Evolutionary conservation across 179 eudicot genomes (phyloP).

Genomic region (Vitellaria paradoxa): DNA sequence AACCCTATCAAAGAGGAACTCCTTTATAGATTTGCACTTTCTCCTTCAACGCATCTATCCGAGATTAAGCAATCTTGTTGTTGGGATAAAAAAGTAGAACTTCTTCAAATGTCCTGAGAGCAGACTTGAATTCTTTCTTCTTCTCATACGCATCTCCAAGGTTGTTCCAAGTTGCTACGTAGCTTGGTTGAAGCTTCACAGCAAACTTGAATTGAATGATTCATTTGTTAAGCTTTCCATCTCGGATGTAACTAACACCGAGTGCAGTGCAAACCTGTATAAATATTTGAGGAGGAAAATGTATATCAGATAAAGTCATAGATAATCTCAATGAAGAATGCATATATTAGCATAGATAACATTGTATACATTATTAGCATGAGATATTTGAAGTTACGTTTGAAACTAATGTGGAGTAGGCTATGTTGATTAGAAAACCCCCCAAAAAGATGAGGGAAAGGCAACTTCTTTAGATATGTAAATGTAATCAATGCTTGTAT

Average conservation of each 20-base stretch:
- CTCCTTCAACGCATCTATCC: constrained; percentile 68
- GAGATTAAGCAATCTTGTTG: constrained; percentile 79
- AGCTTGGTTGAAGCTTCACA: constrained; percentile 92
- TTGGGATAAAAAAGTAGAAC: constrained; percentile 98
- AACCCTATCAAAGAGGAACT: constrained; percentile 37
- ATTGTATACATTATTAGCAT: too few species aligned
- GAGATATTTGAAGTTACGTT: too few species aligned
- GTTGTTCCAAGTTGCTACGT: constrained; percentile 96
- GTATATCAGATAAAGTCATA: not conserved
- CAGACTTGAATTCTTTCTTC: constrained; percentile 70
- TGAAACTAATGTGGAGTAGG: too few species aligned
- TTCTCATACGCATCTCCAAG: constrained; percentile 92
- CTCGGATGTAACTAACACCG: constrained; percentile 85
- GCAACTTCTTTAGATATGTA: too few species aligned
- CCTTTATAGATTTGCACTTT: constrained; percentile 79
- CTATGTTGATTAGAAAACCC: too few species aligned
- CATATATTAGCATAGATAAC: too few species aligned
- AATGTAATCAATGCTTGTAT: too few species aligned
- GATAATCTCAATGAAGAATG: not conserved
- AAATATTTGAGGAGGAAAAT: constrained; percentile 1
- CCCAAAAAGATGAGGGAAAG: too few species aligned
- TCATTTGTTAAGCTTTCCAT: constrained; percentile 83
- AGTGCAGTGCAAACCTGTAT: constrained; percentile 87
- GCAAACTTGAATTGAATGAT: constrained; percentile 79
- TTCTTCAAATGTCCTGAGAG: constrained; percentile 92